Conservation (phyloP, 2,329 filamentous ascomycete species). For the Cadophora sp. region DNA sequence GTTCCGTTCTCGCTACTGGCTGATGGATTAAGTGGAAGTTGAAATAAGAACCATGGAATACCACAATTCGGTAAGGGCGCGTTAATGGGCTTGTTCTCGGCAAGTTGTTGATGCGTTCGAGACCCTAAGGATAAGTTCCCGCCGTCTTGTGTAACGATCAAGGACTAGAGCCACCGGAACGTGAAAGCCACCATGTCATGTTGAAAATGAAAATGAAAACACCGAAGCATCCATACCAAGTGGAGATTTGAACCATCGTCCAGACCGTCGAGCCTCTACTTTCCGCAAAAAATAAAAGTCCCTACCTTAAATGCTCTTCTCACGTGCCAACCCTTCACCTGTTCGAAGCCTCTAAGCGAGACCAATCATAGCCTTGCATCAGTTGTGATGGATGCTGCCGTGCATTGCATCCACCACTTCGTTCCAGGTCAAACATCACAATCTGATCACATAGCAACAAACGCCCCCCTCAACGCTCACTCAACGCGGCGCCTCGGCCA, state of each 20-base stretch:
- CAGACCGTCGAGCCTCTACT: neutral
- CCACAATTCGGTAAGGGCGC: no score
- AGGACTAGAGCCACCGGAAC: neutral
- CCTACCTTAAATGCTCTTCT: neutral
- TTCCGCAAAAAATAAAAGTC: neutral
- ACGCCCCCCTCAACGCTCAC: constrained; percentile 22
- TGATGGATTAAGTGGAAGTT: neutral
- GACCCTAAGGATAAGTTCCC: neutral
- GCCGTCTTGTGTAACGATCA: neutral
- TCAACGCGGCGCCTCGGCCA: neutral
- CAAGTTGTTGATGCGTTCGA: neutral
- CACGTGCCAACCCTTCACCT: constrained; percentile 5
- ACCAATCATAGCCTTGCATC: constrained; percentile 27
- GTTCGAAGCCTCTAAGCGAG: constrained; percentile 27
- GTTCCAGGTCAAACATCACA: constrained; percentile 30
- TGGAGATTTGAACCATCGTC: neutral
- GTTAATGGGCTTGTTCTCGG: neutral
- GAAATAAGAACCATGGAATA: neutral
- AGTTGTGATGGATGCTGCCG: constrained; percentile 9
- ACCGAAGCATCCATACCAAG: neutral
- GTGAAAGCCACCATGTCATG: neutral
- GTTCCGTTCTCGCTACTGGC: neutral
- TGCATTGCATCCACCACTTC: constrained; percentile 24
- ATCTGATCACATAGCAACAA: constrained; percentile 36
- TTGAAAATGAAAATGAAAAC: neutral